Evolutionary conservation across 176 grass and related monocot species (phyloP), one percentile per base, ranked within the genome.

Genomic region (Juncus effusus): DNA sequence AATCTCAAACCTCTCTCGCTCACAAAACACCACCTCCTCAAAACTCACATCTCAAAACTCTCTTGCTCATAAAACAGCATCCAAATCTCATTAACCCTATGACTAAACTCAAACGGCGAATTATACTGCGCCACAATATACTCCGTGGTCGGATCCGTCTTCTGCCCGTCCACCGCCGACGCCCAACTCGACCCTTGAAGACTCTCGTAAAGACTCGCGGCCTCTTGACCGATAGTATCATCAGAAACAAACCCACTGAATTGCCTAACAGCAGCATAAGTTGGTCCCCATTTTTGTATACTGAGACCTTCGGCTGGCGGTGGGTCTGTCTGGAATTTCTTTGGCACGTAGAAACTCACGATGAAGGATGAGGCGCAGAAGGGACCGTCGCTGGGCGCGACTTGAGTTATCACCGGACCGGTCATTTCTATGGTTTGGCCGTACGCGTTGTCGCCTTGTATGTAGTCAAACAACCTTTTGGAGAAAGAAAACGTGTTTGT

Each of bases 41-140:
- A 28, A 28, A 28, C 19, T 28, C 19, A 28, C 19, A 28, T 47
- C 44, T 47, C 9, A 47, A 47, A 47, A 47, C 19, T 15, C 3
- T 42, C 65, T 52, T 61, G 50, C 56, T 40, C 52, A 42, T 80
- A 82, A 72, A 97, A 86, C 67, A 76, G 38, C 93, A 92, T 89
- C 93, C 88, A 97, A 1, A 97, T 89, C 85, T 97, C 93, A 65
- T 97, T 97, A 40, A 97, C 85, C 75, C 88, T 89, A 10, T 71
- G 85, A 60, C 40, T 86, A 59, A 92, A 97, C 88, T 97, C 94
- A 52, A 97, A 92, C 0, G 94, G 85, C 35, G 88, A 92, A 74
- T 92, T 89, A 68, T 97, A 92, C 85, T 92, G 88, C n/a, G 94
- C 94, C 4, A 97, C 94, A 1, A 62, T 86, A 77, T 97, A 97